Evolutionary conservation across 345 rosid genomes (phyloP), one percentile per base, ranked within the genome.

Genomic region (Lagerstroemia speciosa): DNA sequence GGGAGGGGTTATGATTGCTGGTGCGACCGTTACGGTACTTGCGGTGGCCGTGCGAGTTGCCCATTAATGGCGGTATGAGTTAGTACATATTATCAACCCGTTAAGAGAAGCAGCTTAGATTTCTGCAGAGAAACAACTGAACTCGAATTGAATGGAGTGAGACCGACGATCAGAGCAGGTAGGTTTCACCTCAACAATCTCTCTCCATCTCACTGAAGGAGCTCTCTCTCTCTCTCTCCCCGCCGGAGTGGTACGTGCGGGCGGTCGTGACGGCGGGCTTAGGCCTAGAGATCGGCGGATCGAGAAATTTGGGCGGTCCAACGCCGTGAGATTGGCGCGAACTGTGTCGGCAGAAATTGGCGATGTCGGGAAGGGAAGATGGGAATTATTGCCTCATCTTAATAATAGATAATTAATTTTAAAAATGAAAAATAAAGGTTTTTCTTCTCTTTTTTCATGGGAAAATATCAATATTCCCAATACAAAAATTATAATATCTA

Each of bases 41-140:
- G 65, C 62, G 65, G 20, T 41, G 82, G 60, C 83, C 72, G 41
- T 64, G 77, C 64, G 69, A 69, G 80, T 83, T 85, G 68, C 89
- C 89, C 89, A 81, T 85, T 58, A 7, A 33, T 53, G 14, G 27
- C 60, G 24, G 8, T n/a, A n/a, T n/a, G 24, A 20, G 24, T 53
- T 24, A 41, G 46, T 41, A 41, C 10, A 6, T 41, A 53, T 53
- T 1, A 53, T 53, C 30, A 11, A 22, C 16, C 53, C 53, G 17
- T 48, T 17, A 53, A 53, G 24, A 8, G 60, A 30, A 53, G 30
- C 29, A n/a, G 29, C 60, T n/a, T 9, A 5, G 30, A 53, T 15
- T 55, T 58, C 63, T 27, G 30, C 34, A 9, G 34, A 58, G 63
- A 58, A 58, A 58, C 63, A 58, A 58, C 63, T 27, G 63, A 58